Percentiles rank a stretch among this genome's conserved stretches.
phyloP scores from a whole-genome alignment of 129 eudicot genomes.

The Flaveria ramosissima region DNA sequence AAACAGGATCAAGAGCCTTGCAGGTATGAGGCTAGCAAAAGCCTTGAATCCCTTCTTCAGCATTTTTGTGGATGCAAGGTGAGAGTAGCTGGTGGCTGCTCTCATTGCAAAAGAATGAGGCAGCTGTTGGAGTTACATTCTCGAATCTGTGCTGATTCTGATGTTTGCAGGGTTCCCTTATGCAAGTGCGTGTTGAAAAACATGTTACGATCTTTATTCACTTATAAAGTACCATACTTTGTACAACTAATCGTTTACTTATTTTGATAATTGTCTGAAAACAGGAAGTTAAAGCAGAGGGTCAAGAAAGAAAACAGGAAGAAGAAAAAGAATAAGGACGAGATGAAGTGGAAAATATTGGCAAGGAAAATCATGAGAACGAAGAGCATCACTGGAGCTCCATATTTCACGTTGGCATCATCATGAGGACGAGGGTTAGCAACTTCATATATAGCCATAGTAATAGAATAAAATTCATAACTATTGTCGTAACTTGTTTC shows the following conservation, averaged over 20 bases:
- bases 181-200: conserved; percentile 59
- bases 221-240: background rate
- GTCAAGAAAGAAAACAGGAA: conserved; percentile 36
- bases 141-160: conserved; percentile 76
- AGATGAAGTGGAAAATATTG: conserved; percentile 78
- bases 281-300: conserved; percentile 63
- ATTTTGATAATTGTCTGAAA: background rate
- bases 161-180: conserved; percentile 80
- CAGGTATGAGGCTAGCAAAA: conserved; percentile 70
- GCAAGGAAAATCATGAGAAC: conserved; percentile 85
- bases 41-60: conserved; percentile 74
- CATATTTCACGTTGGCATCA: conserved; percentile 63
- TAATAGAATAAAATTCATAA: conserved; percentile 16
- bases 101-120: conserved; percentile 82
- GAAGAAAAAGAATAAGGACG: conserved; percentile 64
- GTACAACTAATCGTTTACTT: background rate
- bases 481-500: background rate
- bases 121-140: conserved; percentile 92
- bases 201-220: background rate
- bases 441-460: background rate
- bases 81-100: conserved; percentile 76
- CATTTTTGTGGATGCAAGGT: conserved; percentile 72
- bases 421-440: conserved; percentile 34
- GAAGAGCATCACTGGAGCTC: conserved; percentile 87
- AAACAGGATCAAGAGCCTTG: conserved; percentile 65